phyloP scores from a whole-genome alignment of 306 rosid species.

The Vachellia collinsii region DNA sequence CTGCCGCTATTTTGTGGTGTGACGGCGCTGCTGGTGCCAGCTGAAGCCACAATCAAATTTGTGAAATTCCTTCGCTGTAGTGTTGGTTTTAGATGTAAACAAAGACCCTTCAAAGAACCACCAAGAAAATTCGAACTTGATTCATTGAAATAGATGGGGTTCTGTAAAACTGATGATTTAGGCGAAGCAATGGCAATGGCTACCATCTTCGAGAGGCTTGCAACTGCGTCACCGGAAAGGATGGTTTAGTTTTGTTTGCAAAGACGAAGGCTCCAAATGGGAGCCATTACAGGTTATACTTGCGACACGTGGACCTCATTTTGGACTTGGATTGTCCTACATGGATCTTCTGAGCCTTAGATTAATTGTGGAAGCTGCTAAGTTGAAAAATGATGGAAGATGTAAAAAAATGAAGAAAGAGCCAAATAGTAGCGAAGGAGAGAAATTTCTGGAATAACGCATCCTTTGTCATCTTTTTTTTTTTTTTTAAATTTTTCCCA shows the following conservation, averaged over 20 bases:
- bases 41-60: constrained; percentile 62
- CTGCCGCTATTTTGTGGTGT: constrained; percentile 36
- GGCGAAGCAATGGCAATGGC: constrained; percentile 51
- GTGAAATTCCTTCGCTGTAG: constrained; percentile 50
- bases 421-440: background rate
- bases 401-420: background rate
- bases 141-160: constrained; percentile 47
- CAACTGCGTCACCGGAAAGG: constrained; percentile 16
- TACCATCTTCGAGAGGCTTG: constrained; percentile 48
- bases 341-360: constrained; percentile 39
- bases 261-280: background rate
- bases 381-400: background rate
- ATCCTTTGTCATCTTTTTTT: background rate
- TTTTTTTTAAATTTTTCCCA: too few relatives aligned
- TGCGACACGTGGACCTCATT: constrained; percentile 77
- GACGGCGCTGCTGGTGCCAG: constrained; percentile 42
- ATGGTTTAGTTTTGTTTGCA: constrained; percentile 3
- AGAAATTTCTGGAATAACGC: background rate
- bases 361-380: constrained; percentile 48
- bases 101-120: constrained; percentile 58
- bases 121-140: constrained; percentile 49
- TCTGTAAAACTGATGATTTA: constrained; percentile 62
- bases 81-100: constrained; percentile 48
- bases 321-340: constrained; percentile 40
- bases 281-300: constrained; percentile 49